A percentile compares a stretch with the other conserved stretches of the same genome.
phyloP scores from a whole-genome alignment of 108 stramenopile genomes.

The Fistulifera solaris region DNA sequence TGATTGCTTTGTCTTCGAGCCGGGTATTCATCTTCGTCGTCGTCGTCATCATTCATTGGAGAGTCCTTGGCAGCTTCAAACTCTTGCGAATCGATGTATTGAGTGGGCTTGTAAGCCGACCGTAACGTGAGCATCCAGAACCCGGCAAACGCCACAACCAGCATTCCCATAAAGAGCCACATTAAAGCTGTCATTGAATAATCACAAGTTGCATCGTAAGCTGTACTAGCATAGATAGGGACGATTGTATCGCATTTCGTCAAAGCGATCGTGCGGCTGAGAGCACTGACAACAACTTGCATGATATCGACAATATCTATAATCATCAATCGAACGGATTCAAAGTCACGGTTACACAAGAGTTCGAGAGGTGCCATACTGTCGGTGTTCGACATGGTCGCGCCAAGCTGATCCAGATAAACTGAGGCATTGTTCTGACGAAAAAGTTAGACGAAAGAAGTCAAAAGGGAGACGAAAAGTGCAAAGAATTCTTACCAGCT shows the following conservation, averaged over 20 bases:
- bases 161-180: slow-evolving; percentile 9
- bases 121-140: slow-evolving; percentile 18
- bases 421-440: not conserved
- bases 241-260: slow-evolving; percentile 3
- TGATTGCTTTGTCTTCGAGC: too few relatives aligned
- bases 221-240: slow-evolving; percentile 8
- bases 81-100: not conserved
- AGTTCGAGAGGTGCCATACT: not conserved
- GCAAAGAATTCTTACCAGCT: too few relatives aligned
- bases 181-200: slow-evolving; percentile 5
- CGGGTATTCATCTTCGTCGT: too few relatives aligned
- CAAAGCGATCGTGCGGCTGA: not conserved
- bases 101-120: slow-evolving; percentile 4
- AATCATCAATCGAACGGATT: not conserved
- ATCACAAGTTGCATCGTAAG: slow-evolving; percentile 10
- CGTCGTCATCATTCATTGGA: too few relatives aligned
- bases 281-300: not conserved
- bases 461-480: too few relatives aligned
- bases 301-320: not conserved
- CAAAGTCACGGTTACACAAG: slow-evolving; percentile 10
- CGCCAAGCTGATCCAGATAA: not conserved
- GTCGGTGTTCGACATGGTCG: not conserved
- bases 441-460: not conserved
- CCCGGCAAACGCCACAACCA: slow-evolving; percentile 9
- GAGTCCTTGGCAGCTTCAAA: too few relatives aligned